Base-by-base conservation (phyloP, 129 eudicot species). In the Chrysanthemum makinoi region DNA sequence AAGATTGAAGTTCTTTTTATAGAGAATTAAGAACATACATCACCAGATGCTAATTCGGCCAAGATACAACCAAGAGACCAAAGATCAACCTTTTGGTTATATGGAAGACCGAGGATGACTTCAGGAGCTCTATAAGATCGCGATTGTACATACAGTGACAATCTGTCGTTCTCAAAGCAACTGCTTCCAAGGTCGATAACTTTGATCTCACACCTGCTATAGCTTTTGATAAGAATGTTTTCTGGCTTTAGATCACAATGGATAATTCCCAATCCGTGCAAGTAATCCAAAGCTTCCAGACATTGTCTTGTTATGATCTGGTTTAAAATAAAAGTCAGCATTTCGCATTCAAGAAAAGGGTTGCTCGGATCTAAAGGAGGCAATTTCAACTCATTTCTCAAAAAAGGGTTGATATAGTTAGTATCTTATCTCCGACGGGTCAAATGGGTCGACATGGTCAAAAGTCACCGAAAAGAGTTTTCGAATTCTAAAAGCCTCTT, bases 91-190 rank as follows among this genome's bases (percentile, higher is more conserved):
- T 88, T 95, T 20, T 83, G 88, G 78, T 83, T 84, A 75, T 95
- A 95, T 10, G 91, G 86, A 60, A 90, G 94, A 49, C 99, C 99
- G 16, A 95, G 69, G 58, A 95, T 90, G 68, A 95, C 97, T 78
- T 95, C 99, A 48, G 99, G 99, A 81, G 99, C 99, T 65, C 99
- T 79, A 70, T 95, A 95, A 18, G 99, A 95, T 30, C 99, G 91
- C 47, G 99, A 95, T 76, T 95, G 99, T 47, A 95, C 95, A 49
- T 95, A 95, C 11, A 88, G 68, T 74, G 93, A 88, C 75, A 95
- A 75, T 76, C 79, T 82, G 71, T 95, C 99, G 0, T 76, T 81
- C 62, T 64, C 76, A 80, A 95, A 95, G 76, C 99, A 95, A 69
- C 99, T 90, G 85, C 99, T 95, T 61, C 99, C 99, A 57, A 95